phyloP scores from a whole-genome alignment of 2,329 filamentous ascomycete genomes.

The Botrytis byssoidea region DNA sequence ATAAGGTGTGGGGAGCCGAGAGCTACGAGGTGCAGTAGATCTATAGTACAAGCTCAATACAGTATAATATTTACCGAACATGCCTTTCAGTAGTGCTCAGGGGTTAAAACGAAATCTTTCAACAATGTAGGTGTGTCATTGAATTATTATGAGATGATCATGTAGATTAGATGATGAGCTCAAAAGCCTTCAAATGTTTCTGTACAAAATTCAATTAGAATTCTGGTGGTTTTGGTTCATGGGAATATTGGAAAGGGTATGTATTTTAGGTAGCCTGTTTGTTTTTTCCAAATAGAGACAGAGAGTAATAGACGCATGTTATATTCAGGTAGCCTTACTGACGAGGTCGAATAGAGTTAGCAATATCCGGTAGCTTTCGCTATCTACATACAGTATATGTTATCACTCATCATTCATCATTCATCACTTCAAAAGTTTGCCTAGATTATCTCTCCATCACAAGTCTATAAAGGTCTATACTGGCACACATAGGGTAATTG shows the following conservation, averaged over 20 bases:
- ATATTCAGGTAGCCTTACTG: background rate
- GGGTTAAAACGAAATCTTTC: background rate
- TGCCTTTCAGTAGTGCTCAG: background rate
- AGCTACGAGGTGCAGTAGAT: conserved; percentile 3
- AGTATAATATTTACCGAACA: conserved; percentile 17
- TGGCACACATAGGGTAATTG: conserved; percentile 32
- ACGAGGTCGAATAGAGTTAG: background rate
- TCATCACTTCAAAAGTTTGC: background rate
- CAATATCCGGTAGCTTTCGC: background rate
- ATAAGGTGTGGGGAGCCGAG: conserved; percentile 18
- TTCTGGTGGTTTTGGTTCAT: background rate
- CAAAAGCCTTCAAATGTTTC: background rate
- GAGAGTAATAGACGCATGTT: background rate
- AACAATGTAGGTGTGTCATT: too few species aligned
- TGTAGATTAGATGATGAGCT: conserved; percentile 3
- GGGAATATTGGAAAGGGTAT: background rate
- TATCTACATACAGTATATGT: background rate
- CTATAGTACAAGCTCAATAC: background rate
- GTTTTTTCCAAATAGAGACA: background rate
- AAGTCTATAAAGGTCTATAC: conserved; percentile 23
- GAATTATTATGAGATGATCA: background rate
- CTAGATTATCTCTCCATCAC: conserved; percentile 15
- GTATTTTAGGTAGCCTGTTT: background rate
- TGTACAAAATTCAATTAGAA: background rate
- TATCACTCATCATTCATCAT: background rate